Base-by-base conservation (phyloP, 2,329 filamentous ascomycete species). In the Cladosporium oxysporum region DNA sequence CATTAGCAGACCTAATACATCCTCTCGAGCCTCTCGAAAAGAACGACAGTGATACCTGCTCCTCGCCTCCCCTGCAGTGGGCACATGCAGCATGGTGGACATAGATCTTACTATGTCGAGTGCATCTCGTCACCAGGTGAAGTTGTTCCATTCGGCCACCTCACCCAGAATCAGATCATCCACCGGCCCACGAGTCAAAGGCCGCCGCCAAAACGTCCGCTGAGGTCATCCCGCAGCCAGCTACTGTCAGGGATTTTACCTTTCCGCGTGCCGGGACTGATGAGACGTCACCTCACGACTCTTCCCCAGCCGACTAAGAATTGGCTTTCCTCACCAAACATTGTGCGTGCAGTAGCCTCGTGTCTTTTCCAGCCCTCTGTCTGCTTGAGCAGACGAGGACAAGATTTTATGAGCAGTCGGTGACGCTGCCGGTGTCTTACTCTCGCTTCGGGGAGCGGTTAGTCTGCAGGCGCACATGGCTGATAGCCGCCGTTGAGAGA, bases 381-480 rank as follows among this genome's bases (percentile, higher is more conserved):
- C 16, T 55, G 41, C 41, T 21, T 47, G 41, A 47, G 41, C 41
- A 47, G 41, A 47, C 41, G 41, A 47, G 41, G 41, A 21, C 41
- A 47, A 47, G 41, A 47, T n/a, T 47, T 5, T 47, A 5, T 33
- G 52, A 29, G 52, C 52, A 33, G 16, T 29, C 11, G 52, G 55
- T 58, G 55, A 58, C n/a, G 55, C 10, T 35, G 31, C n/a, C 26
- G 16, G 33, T 31, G 52, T 55, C 52, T 28, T 41, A 16, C 14
- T 58, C 21, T 41, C 33, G 55, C 31, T 35, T 58, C n/a, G 31
- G 31, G 31, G 55, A 58, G 29, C 31, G 55, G n/a, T 31, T n/a
- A 31, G 37, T 62, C 60, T 62, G 60, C 60, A 55, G 31, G 49
- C 31, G 60, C 60, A 62, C 60, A 53, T 62, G 60, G 60, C 28